Percentiles rank a stretch among this genome's conserved stretches.
Conservation (phyloP, 192 early-diverging fungal genomes). For the Polychytrium aggregatum region DNA sequence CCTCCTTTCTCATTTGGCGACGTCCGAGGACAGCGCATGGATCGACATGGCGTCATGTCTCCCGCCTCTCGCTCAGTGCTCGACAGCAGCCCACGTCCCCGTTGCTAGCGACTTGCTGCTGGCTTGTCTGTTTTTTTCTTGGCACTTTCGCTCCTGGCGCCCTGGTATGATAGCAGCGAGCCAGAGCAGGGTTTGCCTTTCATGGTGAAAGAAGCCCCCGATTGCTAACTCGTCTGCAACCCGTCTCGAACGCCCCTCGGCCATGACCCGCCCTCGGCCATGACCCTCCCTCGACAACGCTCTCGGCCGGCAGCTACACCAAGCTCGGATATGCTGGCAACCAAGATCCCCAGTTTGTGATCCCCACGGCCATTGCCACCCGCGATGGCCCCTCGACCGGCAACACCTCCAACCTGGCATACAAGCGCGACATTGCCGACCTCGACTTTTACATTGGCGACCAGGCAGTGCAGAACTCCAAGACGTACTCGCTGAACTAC, state of each 20-base stretch:
- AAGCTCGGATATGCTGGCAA: slow-evolving; percentile 98
- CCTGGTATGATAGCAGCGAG: too few species aligned
- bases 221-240: slow-evolving; percentile 3
- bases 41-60: too few species aligned
- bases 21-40: too few species aligned
- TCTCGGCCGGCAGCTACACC: slow-evolving; percentile 55
- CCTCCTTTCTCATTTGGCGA: too few species aligned
- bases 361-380: slow-evolving; percentile 88
- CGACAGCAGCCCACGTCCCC: too few species aligned
- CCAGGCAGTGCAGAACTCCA: slow-evolving; percentile 81
- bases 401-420: slow-evolving; percentile 52
- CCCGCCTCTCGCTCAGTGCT: too few species aligned
- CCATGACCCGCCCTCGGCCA: too few species aligned
- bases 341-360: slow-evolving; percentile 96
- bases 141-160: too few species aligned
- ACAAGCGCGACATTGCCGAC: slow-evolving; percentile 95
- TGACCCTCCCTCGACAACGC: too few species aligned
- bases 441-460: slow-evolving; percentile 96
- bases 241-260: slow-evolving; percentile 3
- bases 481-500: slow-evolving; percentile 80
- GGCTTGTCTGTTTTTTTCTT: too few species aligned
- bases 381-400: slow-evolving; percentile 39
- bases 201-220: background rate
- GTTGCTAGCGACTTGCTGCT: too few species aligned
- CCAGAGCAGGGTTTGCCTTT: too few species aligned